These are phyloP conservation scores for Eucalyptus marginata DNA, from an alignment of 345 rosid species.

Conservation along the genomic window DNA sequence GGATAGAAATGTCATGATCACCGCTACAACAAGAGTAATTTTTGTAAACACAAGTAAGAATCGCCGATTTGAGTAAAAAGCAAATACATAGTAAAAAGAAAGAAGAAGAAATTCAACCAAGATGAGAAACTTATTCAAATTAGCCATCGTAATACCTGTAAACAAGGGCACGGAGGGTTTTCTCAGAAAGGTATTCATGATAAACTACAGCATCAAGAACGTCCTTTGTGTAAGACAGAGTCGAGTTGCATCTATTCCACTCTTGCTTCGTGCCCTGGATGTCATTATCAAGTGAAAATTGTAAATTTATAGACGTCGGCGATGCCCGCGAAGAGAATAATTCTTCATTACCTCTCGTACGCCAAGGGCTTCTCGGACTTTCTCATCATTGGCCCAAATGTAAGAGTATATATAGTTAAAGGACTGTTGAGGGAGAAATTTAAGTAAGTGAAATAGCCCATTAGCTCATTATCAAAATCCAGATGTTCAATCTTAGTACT, in stretches of 20 bases:
- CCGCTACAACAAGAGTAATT: not conserved
- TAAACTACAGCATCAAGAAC: not conserved
- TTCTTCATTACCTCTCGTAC: conserved; percentile 11
- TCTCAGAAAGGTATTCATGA: conserved; percentile 4
- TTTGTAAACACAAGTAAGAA: not conserved
- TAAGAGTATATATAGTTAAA: not conserved
- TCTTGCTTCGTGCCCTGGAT: not conserved
- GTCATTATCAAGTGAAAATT: not conserved
- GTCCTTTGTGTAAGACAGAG: not conserved
- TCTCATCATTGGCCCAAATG: conserved; percentile 22
- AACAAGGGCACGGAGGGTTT: conserved; percentile 4
- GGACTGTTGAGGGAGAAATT: not conserved
- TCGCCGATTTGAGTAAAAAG: rapidly evolving
- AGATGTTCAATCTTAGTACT: not conserved
- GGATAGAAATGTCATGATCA: conserved; percentile 8
- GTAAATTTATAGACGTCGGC: not conserved
- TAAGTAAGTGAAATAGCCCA: not conserved
- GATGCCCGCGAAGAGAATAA: not conserved
- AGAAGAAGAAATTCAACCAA: not conserved
- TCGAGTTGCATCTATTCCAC: conserved; percentile 11
- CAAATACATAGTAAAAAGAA: not conserved
- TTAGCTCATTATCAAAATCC: not conserved
- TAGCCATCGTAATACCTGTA: not conserved
- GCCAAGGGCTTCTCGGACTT: conserved; percentile 13
- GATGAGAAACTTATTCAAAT: not conserved